Percentiles rank a stretch among this genome's conserved stretches.
phyloP scores from a whole-genome alignment of 1,139 yeast genomes.

The Geotrichum australiense region DNA sequence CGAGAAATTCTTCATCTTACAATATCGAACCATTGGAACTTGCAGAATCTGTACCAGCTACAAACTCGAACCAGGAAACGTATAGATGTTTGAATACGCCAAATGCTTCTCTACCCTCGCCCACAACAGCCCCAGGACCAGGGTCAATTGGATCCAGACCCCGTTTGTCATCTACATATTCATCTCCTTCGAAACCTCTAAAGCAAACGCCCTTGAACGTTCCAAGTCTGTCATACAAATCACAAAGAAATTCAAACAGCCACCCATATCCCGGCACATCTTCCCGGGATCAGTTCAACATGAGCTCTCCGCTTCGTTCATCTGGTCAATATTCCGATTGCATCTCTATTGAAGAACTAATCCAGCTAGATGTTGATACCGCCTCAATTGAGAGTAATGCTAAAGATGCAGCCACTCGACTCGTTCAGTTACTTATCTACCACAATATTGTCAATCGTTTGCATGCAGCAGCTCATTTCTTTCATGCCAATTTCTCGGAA shows the following conservation, averaged over 20 bases:
- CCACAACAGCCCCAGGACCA: constrained; percentile 3
- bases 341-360: constrained; percentile 22
- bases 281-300: constrained; percentile 2
- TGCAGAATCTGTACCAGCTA: background rate
- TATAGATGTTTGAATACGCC: constrained; percentile 15
- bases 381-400: constrained; percentile 20
- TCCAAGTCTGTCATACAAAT: background rate
- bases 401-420: constrained; percentile 21
- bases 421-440: constrained; percentile 24
- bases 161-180: constrained; percentile 12
- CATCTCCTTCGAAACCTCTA: constrained; percentile 11
- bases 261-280: constrained; percentile 7
- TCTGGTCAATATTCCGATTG: constrained; percentile 8
- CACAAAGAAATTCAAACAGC: constrained; percentile 7
- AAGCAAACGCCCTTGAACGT: constrained; percentile 8
- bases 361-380: constrained; percentile 22
- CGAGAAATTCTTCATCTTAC: constrained; percentile 10
- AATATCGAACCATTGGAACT: constrained; percentile 7
- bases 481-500: constrained; percentile 19
- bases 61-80: constrained; percentile 11
- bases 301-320: constrained; percentile 7
- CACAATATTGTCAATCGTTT: constrained; percentile 25
- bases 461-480: constrained; percentile 21
- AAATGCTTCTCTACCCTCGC: constrained; percentile 13
- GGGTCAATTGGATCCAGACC: constrained; percentile 8